A percentile compares a stretch with the other conserved stretches of the same genome.
phyloP scores from a whole-genome alignment of 805 yeast species.

The Candida wancherniae region DNA sequence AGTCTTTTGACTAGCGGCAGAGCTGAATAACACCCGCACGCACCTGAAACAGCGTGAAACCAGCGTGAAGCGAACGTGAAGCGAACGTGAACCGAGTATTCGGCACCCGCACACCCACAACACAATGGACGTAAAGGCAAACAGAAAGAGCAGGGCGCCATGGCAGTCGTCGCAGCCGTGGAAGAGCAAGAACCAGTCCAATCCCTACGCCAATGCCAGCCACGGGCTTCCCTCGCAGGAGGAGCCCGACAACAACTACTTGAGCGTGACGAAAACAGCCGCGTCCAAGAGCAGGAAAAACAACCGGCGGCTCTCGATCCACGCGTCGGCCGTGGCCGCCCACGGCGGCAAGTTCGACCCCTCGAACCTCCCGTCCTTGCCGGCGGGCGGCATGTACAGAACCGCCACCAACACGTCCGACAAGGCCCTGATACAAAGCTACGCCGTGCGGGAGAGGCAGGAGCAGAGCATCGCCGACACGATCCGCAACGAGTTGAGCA shows the following conservation, averaged over 20 bases:
- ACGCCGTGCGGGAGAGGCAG: slow-evolving; percentile 6
- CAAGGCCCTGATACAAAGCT: slow-evolving; percentile 10
- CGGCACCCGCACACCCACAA: slow-evolving; percentile 7
- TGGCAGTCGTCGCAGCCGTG: slow-evolving; percentile 26
- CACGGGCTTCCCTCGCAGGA: neutral
- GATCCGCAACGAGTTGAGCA: slow-evolving; percentile 41
- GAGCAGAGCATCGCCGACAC: slow-evolving; percentile 12
- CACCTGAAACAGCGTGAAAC: too few species aligned
- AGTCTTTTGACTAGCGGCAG: too few species aligned
- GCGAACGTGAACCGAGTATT: too few species aligned
- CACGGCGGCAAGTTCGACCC: slow-evolving; percentile 7
- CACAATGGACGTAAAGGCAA: slow-evolving; percentile 29
- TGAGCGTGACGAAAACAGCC: slow-evolving; percentile 8
- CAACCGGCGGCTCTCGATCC: slow-evolving; percentile 17
- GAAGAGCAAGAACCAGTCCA: slow-evolving; percentile 5
- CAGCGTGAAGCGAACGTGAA: too few species aligned
- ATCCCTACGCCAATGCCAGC: slow-evolving; percentile 10
- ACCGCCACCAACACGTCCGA: slow-evolving; percentile 14
- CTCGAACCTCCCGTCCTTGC: slow-evolving; percentile 13
- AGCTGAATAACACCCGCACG: too few species aligned
- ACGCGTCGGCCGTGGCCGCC: slow-evolving; percentile 14
- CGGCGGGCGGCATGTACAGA: slow-evolving; percentile 9
- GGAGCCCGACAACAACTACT: slow-evolving; percentile 1
- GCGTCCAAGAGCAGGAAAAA: slow-evolving; percentile 10
- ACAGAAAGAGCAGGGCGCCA: slow-evolving; percentile 41